Evolutionary conservation across 2,329 filamentous ascomycete species (phyloP).

Genomic region (Keithomyces neogunnii): DNA sequence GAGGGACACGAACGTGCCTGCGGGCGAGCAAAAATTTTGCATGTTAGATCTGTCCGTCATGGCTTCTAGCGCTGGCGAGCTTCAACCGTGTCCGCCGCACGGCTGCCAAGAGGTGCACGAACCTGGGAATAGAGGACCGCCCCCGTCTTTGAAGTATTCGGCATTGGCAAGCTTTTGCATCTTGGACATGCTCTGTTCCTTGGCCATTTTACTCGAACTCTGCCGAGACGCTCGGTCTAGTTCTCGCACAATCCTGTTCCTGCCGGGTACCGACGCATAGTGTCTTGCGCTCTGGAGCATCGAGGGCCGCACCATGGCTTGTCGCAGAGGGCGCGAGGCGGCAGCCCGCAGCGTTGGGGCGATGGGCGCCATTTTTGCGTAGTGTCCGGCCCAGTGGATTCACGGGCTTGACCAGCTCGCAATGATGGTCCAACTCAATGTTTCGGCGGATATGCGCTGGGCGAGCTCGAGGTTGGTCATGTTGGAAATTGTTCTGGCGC

Average conservation of each 20-base stretch:
- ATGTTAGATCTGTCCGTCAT: background rate
- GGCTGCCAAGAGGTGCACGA: background rate
- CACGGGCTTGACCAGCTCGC: background rate
- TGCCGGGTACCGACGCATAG: constrained; percentile 17
- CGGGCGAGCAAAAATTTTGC: background rate
- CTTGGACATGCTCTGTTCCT: constrained; percentile 21
- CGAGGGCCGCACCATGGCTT: constrained; percentile 12
- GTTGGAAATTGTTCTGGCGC: constrained; percentile 4
- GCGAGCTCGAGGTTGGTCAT: background rate
- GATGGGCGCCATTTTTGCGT: constrained; percentile 8
- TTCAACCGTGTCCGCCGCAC: no score
- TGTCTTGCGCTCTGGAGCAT: constrained; percentile 15
- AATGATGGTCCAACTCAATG: background rate
- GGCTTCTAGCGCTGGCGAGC: background rate
- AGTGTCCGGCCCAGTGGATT: background rate
- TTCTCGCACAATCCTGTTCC: constrained; percentile 18
- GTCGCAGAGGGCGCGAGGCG: constrained; percentile 10
- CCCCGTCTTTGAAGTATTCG: constrained; percentile 24
- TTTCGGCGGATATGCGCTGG: background rate
- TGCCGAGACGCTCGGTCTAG: constrained; percentile 16
- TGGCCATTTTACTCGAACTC: constrained; percentile 16
- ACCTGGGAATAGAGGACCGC: constrained; percentile 27
- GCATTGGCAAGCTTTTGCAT: constrained; percentile 22
- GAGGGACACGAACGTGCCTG: constrained; percentile 41
- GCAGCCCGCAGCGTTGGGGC: constrained; percentile 14